Evolutionary conservation across 2,329 filamentous ascomycete species (phyloP), one percentile per base, ranked within the genome.

Genomic region (Aspergillus brasiliensis): DNA sequence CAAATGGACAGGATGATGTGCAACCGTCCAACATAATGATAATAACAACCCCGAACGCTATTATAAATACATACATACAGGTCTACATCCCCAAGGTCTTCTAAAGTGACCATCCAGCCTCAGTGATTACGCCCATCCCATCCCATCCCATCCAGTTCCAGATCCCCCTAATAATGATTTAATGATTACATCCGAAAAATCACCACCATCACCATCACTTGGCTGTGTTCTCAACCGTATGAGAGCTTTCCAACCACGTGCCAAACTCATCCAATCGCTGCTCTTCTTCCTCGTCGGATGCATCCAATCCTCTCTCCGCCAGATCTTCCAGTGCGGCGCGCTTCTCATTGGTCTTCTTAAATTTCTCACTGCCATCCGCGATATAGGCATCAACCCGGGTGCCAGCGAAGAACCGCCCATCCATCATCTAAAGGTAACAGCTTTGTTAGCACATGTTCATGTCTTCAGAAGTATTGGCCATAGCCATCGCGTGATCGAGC

Each of bases 381-480:
- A 93, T 81, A 61, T 86, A 87, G 11, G 92, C 92, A 67, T 88
- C 82, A 4, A 97, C 88, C 23, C 82, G 84, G 25, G 86, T 84
- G 1, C 90, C 89, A 44, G 86, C 90, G 72, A 96, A 97, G 61
- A 81, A 86, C n/a, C 92, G 84, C 0, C 92, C 92, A 67, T 92
- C 81, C 89, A 96, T 93, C 48, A 87, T 73, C 68, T 86, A 73
- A 47, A 10, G 46, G 46, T 21, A 28, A 17, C 1, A 48, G 46
- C 17, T 37, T 65, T 40, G 68, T 65, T 46, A 69, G 60, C 42
- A 56, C 3, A n/a, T 31, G n/a, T 8, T 34, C 34, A 8, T 38
- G 11, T 27, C 49, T 46, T 27, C 8, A n/a, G 3, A 8, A 28
- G 46, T 10, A 11, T n/a, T 5, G 23, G 37, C 48, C 8, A 48